phyloP scores from a whole-genome alignment of 495 filamentous ascomycete species.

The Terfezia boudieri region DNA sequence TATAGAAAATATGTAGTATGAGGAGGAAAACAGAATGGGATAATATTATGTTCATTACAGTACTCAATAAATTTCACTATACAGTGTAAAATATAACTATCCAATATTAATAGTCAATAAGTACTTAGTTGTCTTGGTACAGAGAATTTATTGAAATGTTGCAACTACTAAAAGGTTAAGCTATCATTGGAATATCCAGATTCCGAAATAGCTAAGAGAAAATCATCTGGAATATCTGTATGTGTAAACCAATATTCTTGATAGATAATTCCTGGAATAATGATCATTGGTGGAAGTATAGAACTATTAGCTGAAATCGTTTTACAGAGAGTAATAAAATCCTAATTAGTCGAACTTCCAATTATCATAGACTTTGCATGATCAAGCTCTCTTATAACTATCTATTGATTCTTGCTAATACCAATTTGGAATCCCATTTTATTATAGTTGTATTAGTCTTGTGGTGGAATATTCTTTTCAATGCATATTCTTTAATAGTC shows the following conservation, averaged over 20 bases:
- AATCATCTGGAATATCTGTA: background rate
- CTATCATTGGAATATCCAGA: conserved; percentile 1
- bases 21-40: no score
- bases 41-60: no score
- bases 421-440: no score
- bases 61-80: no score
- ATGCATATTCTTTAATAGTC: no score
- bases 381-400: conserved; percentile 1
- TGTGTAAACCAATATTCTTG: conserved; percentile 1
- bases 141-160: background rate
- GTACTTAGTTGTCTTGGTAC: no score
- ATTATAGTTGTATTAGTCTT: background rate
- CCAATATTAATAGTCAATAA: conserved; percentile 2
- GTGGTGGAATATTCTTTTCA: background rate
- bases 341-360: no score
- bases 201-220: no score
- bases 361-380: no score
- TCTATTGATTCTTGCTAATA: no score
- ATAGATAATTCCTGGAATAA: conserved; percentile 2
- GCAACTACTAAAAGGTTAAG: conserved; percentile 1
- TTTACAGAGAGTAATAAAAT: conserved; percentile 1
- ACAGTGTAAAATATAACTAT: conserved; percentile 3
- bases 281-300: conserved; percentile 1
- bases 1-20: no score
- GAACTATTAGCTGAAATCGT: background rate